These are phyloP conservation scores for Erodium chrysanthum DNA, from an alignment of 441 rosid genomes.

Conservation along the genomic window DNA sequence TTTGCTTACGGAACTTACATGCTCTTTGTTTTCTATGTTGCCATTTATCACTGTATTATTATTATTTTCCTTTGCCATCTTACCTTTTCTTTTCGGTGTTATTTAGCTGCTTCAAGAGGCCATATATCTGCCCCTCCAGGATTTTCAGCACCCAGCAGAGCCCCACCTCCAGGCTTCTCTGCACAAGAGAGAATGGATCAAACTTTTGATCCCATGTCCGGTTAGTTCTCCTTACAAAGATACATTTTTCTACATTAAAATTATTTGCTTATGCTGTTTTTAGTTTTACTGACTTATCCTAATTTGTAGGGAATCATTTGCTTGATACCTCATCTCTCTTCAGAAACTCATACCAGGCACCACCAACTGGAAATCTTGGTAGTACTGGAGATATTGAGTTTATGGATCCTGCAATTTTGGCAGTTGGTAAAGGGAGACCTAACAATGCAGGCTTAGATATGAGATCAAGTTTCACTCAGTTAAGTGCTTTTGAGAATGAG, in stretches of 20 bases:
- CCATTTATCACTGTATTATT: background rate
- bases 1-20: background rate
- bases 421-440: constrained; percentile 76
- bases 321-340: constrained; percentile 35
- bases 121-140: constrained; percentile 90
- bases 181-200: constrained; percentile 59
- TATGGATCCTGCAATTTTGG: constrained; percentile 91
- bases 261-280: background rate
- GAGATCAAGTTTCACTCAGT: constrained; percentile 45
- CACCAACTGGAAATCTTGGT: constrained; percentile 31
- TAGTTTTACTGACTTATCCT: background rate
- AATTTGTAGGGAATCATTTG: constrained; percentile 38
- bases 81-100: background rate
- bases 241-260: no score
- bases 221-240: constrained; percentile 27
- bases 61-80: background rate
- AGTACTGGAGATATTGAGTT: constrained; percentile 53
- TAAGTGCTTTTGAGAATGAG: constrained; percentile 49
- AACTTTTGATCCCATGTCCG: constrained; percentile 37
- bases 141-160: constrained; percentile 64
- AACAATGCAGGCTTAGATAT: constrained; percentile 37
- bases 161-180: constrained; percentile 92
- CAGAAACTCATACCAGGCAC: constrained; percentile 48
- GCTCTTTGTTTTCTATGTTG: background rate
- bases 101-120: constrained; percentile 50